Conservation (phyloP, 257 asterid genomes). For the Rehmannia glutinosa region DNA sequence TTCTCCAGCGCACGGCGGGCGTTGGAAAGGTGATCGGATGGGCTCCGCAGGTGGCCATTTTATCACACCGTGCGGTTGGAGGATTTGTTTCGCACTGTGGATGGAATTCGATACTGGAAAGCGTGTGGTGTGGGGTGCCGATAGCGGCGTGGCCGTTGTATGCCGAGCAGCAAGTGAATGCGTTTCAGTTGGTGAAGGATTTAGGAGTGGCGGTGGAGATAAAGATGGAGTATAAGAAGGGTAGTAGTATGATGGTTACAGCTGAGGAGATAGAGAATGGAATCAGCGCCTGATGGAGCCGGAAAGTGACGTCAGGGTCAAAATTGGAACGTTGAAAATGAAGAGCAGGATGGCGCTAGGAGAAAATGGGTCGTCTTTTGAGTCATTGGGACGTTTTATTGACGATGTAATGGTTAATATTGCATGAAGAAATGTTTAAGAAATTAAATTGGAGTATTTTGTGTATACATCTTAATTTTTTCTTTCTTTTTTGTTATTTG, state of each 20-base stretch:
- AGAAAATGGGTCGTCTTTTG: slow-evolving; percentile 33
- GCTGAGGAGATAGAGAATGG: slow-evolving; percentile 21
- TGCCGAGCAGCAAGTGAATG: slow-evolving; percentile 39
- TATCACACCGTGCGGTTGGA: slow-evolving; percentile 37
- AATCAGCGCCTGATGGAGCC: slow-evolving; percentile 22
- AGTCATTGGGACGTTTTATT: slow-evolving; percentile 2
- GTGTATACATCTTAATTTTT: too few species aligned
- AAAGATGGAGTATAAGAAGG: slow-evolving; percentile 4
- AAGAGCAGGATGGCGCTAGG: slow-evolving; percentile 15
- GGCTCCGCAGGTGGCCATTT: slow-evolving; percentile 34
- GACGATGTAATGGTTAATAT: slow-evolving; percentile 13
- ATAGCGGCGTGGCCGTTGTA: slow-evolving; percentile 35
- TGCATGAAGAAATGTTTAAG: background rate
- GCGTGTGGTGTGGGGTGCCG: slow-evolving; percentile 45
- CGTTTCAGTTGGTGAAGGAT: slow-evolving; percentile 34
- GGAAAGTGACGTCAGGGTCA: background rate
- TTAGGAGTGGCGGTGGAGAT: slow-evolving; percentile 22
- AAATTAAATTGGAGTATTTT: background rate
- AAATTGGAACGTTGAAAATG: slow-evolving; percentile 12
- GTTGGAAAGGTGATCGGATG: slow-evolving; percentile 39
- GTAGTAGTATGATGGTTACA: background rate
- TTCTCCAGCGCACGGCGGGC: slow-evolving; percentile 19
- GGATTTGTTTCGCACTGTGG: slow-evolving; percentile 48
- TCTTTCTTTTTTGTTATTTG: too few species aligned
- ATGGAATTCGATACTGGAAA: slow-evolving; percentile 38